A percentile compares a stretch with the other conserved stretches of the same genome.
phyloP scores from a whole-genome alignment of 2,329 filamentous ascomycete genomes.

The Exophiala sideris region DNA sequence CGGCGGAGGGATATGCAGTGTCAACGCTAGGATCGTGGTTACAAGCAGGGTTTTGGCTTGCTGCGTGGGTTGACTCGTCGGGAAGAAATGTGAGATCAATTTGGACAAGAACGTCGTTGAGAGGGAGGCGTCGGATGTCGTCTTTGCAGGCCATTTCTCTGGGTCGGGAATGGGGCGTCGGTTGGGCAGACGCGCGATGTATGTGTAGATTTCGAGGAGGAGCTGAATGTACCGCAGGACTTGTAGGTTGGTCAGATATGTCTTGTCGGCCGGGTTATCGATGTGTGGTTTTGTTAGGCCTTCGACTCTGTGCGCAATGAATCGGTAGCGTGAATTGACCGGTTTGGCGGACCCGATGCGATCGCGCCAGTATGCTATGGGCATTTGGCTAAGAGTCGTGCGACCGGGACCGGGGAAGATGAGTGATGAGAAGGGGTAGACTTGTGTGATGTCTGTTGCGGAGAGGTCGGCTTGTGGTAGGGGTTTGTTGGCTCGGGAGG shows the following conservation, averaged over 20 bases:
- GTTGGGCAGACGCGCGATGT: slow-evolving; percentile 37
- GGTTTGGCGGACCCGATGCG: slow-evolving; percentile 37
- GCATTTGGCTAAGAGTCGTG: slow-evolving; percentile 41
- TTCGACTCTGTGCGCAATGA: slow-evolving; percentile 43
- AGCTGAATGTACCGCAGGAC: slow-evolving; percentile 45
- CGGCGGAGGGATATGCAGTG: slow-evolving; percentile 45
- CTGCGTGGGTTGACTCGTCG: slow-evolving; percentile 36
- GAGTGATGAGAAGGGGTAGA: slow-evolving; percentile 44
- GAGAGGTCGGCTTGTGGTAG: slow-evolving; percentile 42
- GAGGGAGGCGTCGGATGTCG: slow-evolving; percentile 16
- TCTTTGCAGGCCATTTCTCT: slow-evolving; percentile 24
- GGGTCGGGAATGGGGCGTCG: slow-evolving; percentile 28
- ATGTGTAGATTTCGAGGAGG: slow-evolving; percentile 42
- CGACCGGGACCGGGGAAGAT: slow-evolving; percentile 39
- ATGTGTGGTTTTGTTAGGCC: slow-evolving; percentile 39
- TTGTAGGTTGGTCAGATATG: slow-evolving; percentile 34
- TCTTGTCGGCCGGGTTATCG: slow-evolving; percentile 27
- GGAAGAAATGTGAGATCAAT: slow-evolving; percentile 42
- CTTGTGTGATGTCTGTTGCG: slow-evolving; percentile 43
- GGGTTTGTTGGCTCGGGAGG: slow-evolving; percentile 44
- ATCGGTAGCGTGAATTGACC: slow-evolving; percentile 39
- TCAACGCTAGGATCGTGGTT: slow-evolving; percentile 46
- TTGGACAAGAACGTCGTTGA: slow-evolving; percentile 37
- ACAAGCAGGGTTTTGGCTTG: slow-evolving; percentile 43
- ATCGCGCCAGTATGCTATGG: slow-evolving; percentile 43